phyloP scores from a whole-genome alignment of 108 stramenopile species.

The Craspedostauros australis region DNA sequence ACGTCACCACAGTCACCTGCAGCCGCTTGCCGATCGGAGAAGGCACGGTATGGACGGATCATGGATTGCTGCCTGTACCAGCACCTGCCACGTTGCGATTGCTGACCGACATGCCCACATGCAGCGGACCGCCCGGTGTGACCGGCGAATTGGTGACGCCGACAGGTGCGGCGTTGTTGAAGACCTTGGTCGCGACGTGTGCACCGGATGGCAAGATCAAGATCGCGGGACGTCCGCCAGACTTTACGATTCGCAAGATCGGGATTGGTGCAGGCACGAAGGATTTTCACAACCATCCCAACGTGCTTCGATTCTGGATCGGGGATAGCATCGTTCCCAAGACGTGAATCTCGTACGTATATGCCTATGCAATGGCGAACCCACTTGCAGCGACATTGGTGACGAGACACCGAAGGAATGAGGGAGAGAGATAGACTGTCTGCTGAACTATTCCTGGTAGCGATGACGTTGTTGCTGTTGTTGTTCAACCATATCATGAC shows the following conservation, averaged over 20 bases:
- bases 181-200: conserved; percentile 47
- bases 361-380: too few relatives aligned
- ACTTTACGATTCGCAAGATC: conserved; percentile 46
- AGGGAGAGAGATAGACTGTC: too few relatives aligned
- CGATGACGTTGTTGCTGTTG: too few relatives aligned
- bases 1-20: conserved; percentile 58
- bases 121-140: conserved; percentile 72
- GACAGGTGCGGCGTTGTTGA: conserved; percentile 83
- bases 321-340: conserved; percentile 55
- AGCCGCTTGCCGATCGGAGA: conserved; percentile 81
- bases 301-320: conserved; percentile 78
- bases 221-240: conserved; percentile 65
- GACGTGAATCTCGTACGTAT: too few relatives aligned
- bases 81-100: conserved; percentile 87
- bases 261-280: conserved; percentile 92
- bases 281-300: conserved; percentile 86
- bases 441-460: too few relatives aligned
- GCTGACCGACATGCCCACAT: conserved; percentile 79
- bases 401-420: too few relatives aligned
- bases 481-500: too few relatives aligned
- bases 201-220: background rate
- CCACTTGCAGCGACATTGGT: too few relatives aligned
- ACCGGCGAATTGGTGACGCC: conserved; percentile 90
- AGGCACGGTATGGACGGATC: conserved; percentile 88
- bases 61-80: conserved; percentile 90